phyloP scores from a whole-genome alignment of 208 protist species.

The Trypanosoma congolense region DNA sequence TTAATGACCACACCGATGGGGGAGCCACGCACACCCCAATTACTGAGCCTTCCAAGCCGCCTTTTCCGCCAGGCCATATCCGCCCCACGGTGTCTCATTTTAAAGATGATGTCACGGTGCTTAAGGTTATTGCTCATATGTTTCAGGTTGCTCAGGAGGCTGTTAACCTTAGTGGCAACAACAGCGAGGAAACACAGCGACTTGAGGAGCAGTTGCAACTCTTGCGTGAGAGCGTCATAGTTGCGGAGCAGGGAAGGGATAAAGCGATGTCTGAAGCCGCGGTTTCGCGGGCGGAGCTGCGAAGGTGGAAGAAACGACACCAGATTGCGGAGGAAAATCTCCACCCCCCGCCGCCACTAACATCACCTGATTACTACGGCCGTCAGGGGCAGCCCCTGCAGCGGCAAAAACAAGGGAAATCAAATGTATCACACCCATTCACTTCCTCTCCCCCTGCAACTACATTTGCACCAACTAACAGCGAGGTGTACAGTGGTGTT shows the following conservation, averaged over 20 bases:
- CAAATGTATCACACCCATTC: background rate
- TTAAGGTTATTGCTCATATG: constrained; percentile 74
- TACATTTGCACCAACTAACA: constrained; percentile 3
- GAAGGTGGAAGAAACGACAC: constrained; percentile 38
- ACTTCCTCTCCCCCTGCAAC: background rate
- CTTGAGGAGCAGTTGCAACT: constrained; percentile 36
- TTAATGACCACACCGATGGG: too few species aligned
- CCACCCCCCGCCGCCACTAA: background rate
- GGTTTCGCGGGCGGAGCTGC: constrained; percentile 60
- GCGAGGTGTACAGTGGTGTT: background rate
- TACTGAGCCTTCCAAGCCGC: background rate
- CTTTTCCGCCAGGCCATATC: constrained; percentile 6
- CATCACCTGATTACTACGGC: too few species aligned
- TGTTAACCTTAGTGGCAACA: constrained; percentile 1
- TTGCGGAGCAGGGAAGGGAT: constrained; percentile 55
- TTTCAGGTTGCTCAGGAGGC: constrained; percentile 47
- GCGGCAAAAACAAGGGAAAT: background rate
- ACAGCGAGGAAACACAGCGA: constrained; percentile 5
- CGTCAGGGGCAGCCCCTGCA: too few species aligned
- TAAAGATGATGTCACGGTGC: constrained; percentile 30
- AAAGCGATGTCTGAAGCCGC: constrained; percentile 73
- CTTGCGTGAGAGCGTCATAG: constrained; percentile 37
- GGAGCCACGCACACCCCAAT: background rate
- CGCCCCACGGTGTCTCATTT: constrained; percentile 47
- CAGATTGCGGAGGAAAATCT: constrained; percentile 5